Evolutionary conservation across 805 yeast species (phyloP).

Genomic region (Yamadazyma kitorensis): DNA sequence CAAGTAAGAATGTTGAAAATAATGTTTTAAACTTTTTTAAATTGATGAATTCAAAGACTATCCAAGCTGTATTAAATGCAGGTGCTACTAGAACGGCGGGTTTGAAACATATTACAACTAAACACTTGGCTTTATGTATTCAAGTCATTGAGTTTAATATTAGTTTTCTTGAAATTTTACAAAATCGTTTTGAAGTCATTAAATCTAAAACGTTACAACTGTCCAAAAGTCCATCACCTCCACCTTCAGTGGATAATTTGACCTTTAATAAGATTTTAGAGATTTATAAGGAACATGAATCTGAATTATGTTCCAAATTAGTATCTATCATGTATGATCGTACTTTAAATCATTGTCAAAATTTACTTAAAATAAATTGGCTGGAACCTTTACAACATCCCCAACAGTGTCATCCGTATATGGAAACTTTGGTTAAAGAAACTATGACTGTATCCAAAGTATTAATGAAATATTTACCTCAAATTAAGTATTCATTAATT

Average conservation of each 20-base stretch:
- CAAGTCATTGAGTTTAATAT: conserved; percentile 53
- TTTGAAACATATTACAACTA: conserved; percentile 68
- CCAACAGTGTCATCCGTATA: conserved; percentile 55
- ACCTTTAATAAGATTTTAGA: conserved; percentile 30
- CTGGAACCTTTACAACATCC: conserved; percentile 39
- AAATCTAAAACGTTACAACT: conserved; percentile 2
- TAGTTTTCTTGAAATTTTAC: conserved; percentile 29
- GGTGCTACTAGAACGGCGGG: conserved; percentile 77
- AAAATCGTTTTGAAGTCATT: conserved; percentile 17
- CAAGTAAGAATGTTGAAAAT: conserved; percentile 41
- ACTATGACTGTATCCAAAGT: conserved; percentile 62
- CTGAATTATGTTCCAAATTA: conserved; percentile 59
- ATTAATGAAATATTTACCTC: conserved; percentile 55
- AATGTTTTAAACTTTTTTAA: conserved; percentile 42
- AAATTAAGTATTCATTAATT: conserved; percentile 42
- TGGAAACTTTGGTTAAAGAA: conserved; percentile 65
- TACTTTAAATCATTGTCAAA: conserved; percentile 47
- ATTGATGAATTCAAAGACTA: conserved; percentile 51
- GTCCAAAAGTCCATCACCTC: too few relatives aligned
- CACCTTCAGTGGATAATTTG: conserved; percentile 21
- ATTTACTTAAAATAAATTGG: conserved; percentile 51
- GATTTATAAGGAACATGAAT: conserved; percentile 56
- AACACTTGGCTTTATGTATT: conserved; percentile 64
- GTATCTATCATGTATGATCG: conserved; percentile 72
- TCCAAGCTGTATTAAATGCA: conserved; percentile 65